Evolutionary conservation across 208 protist species (phyloP).

Genomic region (Histomonas meleagridis): DNA sequence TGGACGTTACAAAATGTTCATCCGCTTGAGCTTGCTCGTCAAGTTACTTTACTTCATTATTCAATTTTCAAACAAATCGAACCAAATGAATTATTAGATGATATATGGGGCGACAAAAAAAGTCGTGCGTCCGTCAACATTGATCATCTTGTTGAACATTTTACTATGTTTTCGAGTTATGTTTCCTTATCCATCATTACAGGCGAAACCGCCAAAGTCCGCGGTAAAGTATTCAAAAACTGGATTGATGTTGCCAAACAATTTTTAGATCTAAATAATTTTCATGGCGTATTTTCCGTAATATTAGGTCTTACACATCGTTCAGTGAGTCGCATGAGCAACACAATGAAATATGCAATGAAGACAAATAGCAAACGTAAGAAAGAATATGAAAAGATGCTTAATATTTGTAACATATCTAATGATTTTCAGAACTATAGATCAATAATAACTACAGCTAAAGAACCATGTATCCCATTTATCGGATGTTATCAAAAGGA

Average conservation of each 20-base stretch:
- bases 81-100: not conserved
- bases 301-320: not conserved
- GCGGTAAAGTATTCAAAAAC: not conserved
- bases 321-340: not conserved
- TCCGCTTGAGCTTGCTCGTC: not conserved
- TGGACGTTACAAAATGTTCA: not conserved
- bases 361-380: not conserved
- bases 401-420: not conserved
- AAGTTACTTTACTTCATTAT: not conserved
- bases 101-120: not conserved
- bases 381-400: not conserved
- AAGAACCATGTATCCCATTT: not conserved
- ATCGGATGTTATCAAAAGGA: slow-evolving; percentile 33
- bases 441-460: not conserved
- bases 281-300: not conserved
- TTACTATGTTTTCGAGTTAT: not conserved
- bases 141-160: not conserved
- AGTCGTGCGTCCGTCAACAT: not conserved
- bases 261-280: not conserved
- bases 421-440: not conserved
- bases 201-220: not conserved
- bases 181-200: not conserved
- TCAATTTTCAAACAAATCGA: not conserved
- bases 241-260: not conserved
- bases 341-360: not conserved